Evolutionary conservation across 164 flowering plant genomes (phyloP).

Genomic region (Stephania japonica): DNA sequence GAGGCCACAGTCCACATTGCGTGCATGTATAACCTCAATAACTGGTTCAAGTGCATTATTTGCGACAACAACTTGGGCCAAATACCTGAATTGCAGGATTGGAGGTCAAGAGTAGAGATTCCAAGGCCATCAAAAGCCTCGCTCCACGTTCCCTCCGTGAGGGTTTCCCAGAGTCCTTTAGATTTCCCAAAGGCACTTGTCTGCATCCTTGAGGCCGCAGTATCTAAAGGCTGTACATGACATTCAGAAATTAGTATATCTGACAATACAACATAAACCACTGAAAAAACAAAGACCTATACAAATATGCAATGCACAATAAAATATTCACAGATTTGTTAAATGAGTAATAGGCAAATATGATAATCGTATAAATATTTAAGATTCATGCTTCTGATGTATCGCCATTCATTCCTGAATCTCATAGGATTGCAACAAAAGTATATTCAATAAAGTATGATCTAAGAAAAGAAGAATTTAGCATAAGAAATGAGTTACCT

Average conservation of each 20-base stretch:
- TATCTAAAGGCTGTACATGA: constrained; percentile 69
- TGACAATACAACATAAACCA: background rate
- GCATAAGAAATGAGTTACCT: constrained; percentile 31
- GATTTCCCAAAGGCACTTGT: constrained; percentile 91
- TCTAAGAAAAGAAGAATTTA: background rate
- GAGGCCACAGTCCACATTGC: background rate
- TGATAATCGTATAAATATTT: too few species aligned
- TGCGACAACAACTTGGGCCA: background rate
- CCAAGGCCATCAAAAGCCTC: constrained; percentile 83
- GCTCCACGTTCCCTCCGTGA: constrained; percentile 63
- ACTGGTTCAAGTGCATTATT: background rate
- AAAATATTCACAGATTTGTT: background rate
- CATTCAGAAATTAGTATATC: constrained; percentile 4
- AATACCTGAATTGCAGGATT: constrained; percentile 89
- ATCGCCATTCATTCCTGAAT: background rate
- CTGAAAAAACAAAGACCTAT: too few species aligned
- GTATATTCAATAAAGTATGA: background rate
- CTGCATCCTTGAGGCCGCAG: constrained; percentile 87
- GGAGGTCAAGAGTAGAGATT: constrained; percentile 69
- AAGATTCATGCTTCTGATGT: background rate
- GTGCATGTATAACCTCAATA: background rate
- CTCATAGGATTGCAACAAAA: background rate
- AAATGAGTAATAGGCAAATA: too few species aligned
- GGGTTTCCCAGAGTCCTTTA: constrained; percentile 74
- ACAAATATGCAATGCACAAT: too few species aligned